Evolutionary conservation across 2,329 filamentous ascomycete genomes (phyloP), one percentile per base, ranked within the genome.

Genomic region (Stachybotrys elegans): DNA sequence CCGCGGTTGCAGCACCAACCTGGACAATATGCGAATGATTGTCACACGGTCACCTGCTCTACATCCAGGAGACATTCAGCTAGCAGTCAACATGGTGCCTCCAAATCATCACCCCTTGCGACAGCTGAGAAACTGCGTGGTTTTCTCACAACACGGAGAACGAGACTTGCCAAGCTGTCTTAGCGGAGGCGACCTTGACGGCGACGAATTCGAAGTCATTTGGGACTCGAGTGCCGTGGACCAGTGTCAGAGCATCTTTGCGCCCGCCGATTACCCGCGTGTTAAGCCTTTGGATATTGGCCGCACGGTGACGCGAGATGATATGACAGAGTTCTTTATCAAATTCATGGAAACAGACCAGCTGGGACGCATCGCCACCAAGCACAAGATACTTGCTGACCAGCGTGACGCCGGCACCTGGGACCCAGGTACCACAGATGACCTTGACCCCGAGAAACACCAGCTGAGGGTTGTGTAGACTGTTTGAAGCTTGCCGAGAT

Each of bases 241-340:
- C 0, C 34, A 52, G 11, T 19, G 13, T 0, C 32, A 52, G 11
- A 20, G 14, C 0, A 68, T 65, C 0, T 79, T 71, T n/a, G 0
- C 4, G 1, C 79, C 89, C 0, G 88, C 88, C 0, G 79, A 89
- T 49, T 94, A 95, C 52, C 75, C 80, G 4, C 72, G 79, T 2
- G 70, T 78, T 0, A 14, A 51, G 0, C 78, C 85, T 0, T 48
- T 71, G 0, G 70, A 83, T 39, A 74, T 94, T n/a, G 70, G 74
- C 7, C 71, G 84, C 1, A 49, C 65, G 0, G 85, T 94, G 0
- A 63, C 62, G 2, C 61, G 63, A 2, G 60, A 76, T 1, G 88
- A 94, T 52, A 93, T 95, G 67, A 81, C 81, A 0, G 70, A 85
- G 11, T 93, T 92, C 62, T 93, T 95, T 50, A 72, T 94, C n/a